phyloP scores from a whole-genome alignment of 192 early-diverging fungal species.

The Entophlyctis luteolus region DNA sequence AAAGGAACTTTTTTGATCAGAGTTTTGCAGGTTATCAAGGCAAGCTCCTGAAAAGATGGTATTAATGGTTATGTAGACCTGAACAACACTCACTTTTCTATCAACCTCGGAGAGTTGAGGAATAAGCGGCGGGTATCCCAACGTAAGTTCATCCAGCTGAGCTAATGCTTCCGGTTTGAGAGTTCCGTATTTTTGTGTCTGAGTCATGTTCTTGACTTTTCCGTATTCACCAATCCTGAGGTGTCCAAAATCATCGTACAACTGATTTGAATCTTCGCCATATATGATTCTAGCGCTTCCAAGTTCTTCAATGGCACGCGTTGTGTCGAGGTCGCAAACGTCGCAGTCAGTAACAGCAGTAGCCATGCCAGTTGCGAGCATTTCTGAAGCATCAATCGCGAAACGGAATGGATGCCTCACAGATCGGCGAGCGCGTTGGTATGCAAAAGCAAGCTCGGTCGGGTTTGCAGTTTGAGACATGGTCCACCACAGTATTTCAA shows the following conservation, averaged over 20 bases:
- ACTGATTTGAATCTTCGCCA: slow-evolving; percentile 7
- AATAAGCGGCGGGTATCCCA: too few relatives aligned
- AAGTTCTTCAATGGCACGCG: slow-evolving; percentile 13
- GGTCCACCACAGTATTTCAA: slow-evolving; percentile 23
- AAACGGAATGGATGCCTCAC: slow-evolving; percentile 19
- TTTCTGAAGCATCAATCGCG: slow-evolving; percentile 17
- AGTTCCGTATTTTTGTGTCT: slow-evolving; percentile 4
- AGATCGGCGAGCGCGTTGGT: slow-evolving; percentile 12
- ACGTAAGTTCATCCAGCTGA: too few relatives aligned
- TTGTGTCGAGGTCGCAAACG: slow-evolving; percentile 3
- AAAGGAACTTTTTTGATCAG: slow-evolving; percentile 11
- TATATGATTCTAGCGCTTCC: slow-evolving; percentile 13
- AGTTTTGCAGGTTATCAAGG: not conserved
- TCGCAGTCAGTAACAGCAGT: not conserved
- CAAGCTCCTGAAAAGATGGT: too few relatives aligned
- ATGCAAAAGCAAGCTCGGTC: not conserved
- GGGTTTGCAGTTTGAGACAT: not conserved
- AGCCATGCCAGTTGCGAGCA: slow-evolving; percentile 2
- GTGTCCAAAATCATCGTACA: not conserved
- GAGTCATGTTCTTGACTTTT: slow-evolving; percentile 3
- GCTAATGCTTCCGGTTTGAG: too few relatives aligned
- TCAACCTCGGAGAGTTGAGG: not conserved
- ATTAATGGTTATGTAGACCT: too few relatives aligned
- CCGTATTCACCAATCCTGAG: slow-evolving; percentile 21
- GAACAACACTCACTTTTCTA: not conserved